Evolutionary conservation across 371 early-diverging fungal species (phyloP).

Genomic region (Paraphysoderma sedebokerense): DNA sequence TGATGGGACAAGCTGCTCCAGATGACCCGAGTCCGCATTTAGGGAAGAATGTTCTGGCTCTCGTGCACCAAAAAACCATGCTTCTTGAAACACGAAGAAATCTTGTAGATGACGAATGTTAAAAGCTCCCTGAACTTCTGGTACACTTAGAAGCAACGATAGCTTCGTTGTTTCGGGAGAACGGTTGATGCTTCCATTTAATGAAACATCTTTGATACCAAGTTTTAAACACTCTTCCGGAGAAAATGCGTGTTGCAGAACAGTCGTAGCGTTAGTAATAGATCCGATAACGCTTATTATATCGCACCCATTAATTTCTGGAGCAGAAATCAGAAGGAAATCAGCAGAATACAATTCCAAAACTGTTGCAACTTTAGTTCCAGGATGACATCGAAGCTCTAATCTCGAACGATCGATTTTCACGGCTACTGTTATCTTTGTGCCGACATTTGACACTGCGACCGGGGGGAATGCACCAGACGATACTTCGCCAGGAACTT

Average conservation of each 20-base stretch:
- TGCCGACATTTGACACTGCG: no score
- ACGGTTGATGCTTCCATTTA: constrained; percentile 36
- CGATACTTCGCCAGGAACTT: no score
- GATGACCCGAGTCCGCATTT: no score
- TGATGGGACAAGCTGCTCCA: no score
- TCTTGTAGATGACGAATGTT: constrained; percentile 68
- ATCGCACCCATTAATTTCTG: constrained; percentile 24
- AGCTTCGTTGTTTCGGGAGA: constrained; percentile 12
- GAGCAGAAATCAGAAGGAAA: constrained; percentile 36
- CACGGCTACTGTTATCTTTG: no score
- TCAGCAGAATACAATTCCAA: constrained; percentile 51
- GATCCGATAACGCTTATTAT: constrained; percentile 41
- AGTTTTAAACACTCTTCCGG: constrained; percentile 57
- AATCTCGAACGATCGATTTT: no score
- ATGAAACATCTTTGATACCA: constrained; percentile 34
- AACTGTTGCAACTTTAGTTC: constrained; percentile 54
- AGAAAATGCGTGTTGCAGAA: constrained; percentile 60
- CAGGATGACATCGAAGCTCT: constrained; percentile 56
- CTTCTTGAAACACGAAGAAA: constrained; percentile 38
- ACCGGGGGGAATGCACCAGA: no score
- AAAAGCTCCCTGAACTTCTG: constrained; percentile 28
- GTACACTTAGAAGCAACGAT: constrained; percentile 38
- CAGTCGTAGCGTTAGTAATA: constrained; percentile 33
- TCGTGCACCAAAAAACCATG: no score
- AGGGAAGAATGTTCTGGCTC: no score